Percentiles rank a stretch among this genome's conserved stretches.
Evolutionary conservation across 108 stramenopile species (phyloP).

Genomic region (Fragilariopsis cylindrus): DNA sequence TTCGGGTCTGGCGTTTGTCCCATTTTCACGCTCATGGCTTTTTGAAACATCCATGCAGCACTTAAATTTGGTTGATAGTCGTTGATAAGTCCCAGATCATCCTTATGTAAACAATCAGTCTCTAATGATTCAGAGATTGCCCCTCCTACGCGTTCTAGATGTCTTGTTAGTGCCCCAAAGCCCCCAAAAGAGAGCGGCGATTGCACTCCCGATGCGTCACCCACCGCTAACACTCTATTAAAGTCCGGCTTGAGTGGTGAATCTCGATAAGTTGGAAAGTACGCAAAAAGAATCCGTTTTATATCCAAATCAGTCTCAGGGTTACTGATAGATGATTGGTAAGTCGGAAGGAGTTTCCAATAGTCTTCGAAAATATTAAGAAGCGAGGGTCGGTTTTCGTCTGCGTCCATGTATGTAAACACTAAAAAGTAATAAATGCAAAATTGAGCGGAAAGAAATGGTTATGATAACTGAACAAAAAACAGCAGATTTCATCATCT

Average conservation of each 20-base stretch:
- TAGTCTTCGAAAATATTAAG: constrained; percentile 88
- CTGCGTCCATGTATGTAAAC: constrained; percentile 86
- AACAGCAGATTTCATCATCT: neutral
- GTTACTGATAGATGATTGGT: constrained; percentile 76
- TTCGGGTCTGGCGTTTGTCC: constrained; percentile 71
- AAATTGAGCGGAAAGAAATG: neutral
- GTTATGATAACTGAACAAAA: neutral
- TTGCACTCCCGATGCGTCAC: constrained; percentile 93
- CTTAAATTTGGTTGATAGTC: constrained; percentile 91
- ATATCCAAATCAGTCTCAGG: constrained; percentile 80
- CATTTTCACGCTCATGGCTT: constrained; percentile 89
- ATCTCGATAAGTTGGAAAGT: constrained; percentile 93
- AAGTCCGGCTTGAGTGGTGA: constrained; percentile 86
- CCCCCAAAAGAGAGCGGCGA: constrained; percentile 95
- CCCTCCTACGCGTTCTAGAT: constrained; percentile 76
- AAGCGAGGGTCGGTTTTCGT: constrained; percentile 72
- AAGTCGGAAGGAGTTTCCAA: constrained; percentile 86
- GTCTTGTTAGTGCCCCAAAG: constrained; percentile 91
- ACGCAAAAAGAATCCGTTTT: constrained; percentile 86
- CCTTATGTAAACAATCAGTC: constrained; percentile 72
- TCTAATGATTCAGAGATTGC: constrained; percentile 87
- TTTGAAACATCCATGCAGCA: constrained; percentile 92
- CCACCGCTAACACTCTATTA: constrained; percentile 81
- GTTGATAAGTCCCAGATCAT: constrained; percentile 88
- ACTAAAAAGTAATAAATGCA: constrained; percentile 14